phyloP scores from a whole-genome alignment of 2,329 filamentous ascomycete genomes.

The Aphanoascus verrucosus region DNA sequence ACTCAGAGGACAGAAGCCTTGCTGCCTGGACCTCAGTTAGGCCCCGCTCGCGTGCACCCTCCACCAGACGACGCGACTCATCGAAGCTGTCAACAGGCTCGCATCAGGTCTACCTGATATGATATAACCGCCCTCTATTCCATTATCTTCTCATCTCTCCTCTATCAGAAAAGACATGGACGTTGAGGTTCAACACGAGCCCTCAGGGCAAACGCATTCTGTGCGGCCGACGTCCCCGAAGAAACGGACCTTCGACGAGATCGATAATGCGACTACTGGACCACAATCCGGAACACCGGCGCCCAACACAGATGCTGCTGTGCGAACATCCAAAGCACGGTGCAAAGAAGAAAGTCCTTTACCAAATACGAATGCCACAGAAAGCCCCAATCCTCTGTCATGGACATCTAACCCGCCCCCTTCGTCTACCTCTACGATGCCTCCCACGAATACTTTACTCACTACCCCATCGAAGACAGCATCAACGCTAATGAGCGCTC shows the following conservation, averaged over 20 bases:
- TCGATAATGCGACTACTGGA: constrained; percentile 12
- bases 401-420: not conserved
- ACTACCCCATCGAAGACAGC: not conserved
- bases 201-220: constrained; percentile 1
- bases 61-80: not conserved
- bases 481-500: not conserved
- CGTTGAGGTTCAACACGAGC: constrained; percentile 10
- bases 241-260: constrained; percentile 25
- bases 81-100: not conserved
- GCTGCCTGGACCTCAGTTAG: too few species aligned
- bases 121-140: not conserved
- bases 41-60: not conserved
- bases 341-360: too few species aligned
- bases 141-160: too few species aligned
- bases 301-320: not conserved
- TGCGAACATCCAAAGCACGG: too few species aligned
- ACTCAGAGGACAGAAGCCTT: too few species aligned
- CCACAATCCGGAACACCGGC: not conserved
- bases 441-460: not conserved
- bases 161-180: constrained; percentile 8
- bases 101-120: not conserved
- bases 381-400: not conserved
- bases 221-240: constrained; percentile 17
- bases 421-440: not conserved
- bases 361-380: too few species aligned